Conservation (phyloP, 2,329 filamentous ascomycete species). For the Alternaria sp. region DNA sequence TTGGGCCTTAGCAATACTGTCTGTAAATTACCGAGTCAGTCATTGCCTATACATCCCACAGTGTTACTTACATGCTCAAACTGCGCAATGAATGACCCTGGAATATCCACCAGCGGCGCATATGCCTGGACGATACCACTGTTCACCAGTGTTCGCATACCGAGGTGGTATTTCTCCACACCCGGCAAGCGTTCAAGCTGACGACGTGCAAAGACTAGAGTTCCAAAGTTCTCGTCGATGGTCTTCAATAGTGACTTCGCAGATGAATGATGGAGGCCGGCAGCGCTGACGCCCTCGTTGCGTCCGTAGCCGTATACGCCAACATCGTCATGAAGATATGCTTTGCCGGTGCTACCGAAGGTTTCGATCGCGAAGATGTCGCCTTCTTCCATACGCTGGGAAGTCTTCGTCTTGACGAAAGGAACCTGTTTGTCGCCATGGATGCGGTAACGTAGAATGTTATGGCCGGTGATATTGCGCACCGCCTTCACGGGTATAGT, state of each 20-base stretch:
- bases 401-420: constrained; percentile 83
- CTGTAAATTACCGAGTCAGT: constrained; percentile 16
- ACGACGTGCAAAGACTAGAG: constrained; percentile 83
- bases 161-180: constrained; percentile 88
- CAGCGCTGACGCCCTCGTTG: constrained; percentile 70
- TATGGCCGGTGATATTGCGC: constrained; percentile 88
- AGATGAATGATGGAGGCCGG: constrained; percentile 75
- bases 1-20: constrained; percentile 42
- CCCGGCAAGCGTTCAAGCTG: constrained; percentile 82
- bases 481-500: constrained; percentile 82
- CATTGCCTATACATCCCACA: no score
- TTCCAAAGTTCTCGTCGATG: constrained; percentile 95
- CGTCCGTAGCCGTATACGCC: constrained; percentile 69
- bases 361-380: constrained; percentile 96
- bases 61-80: constrained; percentile 94
- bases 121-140: constrained; percentile 87
- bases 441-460: constrained; percentile 86
- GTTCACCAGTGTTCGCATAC: constrained; percentile 82
- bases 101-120: constrained; percentile 84
- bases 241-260: constrained; percentile 83
- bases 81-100: constrained; percentile 91
- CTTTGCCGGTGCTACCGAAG: constrained; percentile 90
- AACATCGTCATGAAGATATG: constrained; percentile 81
- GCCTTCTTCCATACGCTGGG: constrained; percentile 96
- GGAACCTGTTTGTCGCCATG: constrained; percentile 93